These are phyloP conservation scores for Glebionis coronaria DNA, from an alignment of 129 eudicot species.

Conservation along the genomic window DNA sequence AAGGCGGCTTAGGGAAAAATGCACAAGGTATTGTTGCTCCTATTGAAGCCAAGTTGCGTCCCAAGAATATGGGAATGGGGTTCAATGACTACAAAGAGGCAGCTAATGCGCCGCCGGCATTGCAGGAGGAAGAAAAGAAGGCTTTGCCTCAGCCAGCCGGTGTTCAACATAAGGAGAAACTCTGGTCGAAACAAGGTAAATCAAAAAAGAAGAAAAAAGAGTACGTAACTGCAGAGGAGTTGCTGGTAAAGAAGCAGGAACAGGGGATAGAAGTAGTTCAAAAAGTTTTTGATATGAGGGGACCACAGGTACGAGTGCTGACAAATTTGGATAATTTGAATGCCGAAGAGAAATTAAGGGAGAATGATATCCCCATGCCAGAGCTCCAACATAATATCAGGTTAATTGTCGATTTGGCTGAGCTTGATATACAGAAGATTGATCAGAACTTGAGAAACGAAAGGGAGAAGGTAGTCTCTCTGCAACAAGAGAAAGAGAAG, in stretches of 20 bases:
- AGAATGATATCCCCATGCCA: constrained; percentile 64
- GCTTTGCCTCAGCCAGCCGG: constrained; percentile 11
- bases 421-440: constrained; percentile 62
- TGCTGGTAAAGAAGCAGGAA: constrained; percentile 69
- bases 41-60: constrained; percentile 44
- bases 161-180: constrained; percentile 21
- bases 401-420: constrained; percentile 62
- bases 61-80: constrained; percentile 61
- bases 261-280: constrained; percentile 33
- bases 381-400: constrained; percentile 78
- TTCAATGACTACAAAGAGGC: constrained; percentile 39
- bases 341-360: constrained; percentile 64
- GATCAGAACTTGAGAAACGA: constrained; percentile 69
- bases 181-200: constrained; percentile 38
- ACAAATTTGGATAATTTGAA: constrained; percentile 76
- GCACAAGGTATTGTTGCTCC: constrained; percentile 68
- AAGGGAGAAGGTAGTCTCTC: constrained; percentile 60
- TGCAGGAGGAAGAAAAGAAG: constrained; percentile 52
- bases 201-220: constrained; percentile 50
- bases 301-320: constrained; percentile 77
- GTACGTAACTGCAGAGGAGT: constrained; percentile 67
- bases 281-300: constrained; percentile 71
- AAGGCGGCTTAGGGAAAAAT: constrained; percentile 83
- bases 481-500: constrained; percentile 70
- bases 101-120: constrained; percentile 38